These are phyloP conservation scores for Podila epicladia DNA, from an alignment of 192 early-diverging fungal species.

Conservation along the genomic window DNA sequence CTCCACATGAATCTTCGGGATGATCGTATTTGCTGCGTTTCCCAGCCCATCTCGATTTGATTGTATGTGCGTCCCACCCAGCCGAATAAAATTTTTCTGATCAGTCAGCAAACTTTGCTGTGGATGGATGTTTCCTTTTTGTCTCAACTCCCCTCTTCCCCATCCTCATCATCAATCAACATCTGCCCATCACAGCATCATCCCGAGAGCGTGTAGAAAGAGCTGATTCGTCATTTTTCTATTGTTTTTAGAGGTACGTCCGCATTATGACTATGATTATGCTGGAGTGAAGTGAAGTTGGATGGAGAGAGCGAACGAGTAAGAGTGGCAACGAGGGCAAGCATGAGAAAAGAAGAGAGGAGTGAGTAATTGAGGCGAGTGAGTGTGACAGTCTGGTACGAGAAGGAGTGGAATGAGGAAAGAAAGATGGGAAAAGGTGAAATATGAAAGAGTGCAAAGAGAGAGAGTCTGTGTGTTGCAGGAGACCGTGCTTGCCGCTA, in stretches of 20 bases:
- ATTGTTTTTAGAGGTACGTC: background rate
- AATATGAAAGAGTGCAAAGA: background rate
- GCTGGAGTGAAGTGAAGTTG: background rate
- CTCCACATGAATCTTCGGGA: constrained; percentile 5
- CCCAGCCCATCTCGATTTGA: background rate
- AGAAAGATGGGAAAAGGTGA: background rate
- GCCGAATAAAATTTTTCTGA: constrained; percentile 11
- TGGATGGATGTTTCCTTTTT: constrained; percentile 33
- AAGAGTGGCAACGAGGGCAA: background rate
- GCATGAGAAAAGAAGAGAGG: background rate
- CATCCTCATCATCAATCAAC: background rate
- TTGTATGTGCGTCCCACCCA: constrained; percentile 4
- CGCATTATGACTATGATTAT: background rate
- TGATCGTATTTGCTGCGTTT: constrained; percentile 22
- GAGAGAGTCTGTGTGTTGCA: background rate
- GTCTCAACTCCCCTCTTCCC: background rate
- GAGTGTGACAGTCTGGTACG: background rate
- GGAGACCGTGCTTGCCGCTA: too few relatives aligned
- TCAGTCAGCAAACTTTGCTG: constrained; percentile 10
- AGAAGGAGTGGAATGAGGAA: background rate
- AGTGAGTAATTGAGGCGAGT: background rate
- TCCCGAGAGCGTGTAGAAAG: background rate
- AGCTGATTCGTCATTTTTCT: too few relatives aligned
- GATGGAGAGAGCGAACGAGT: background rate
- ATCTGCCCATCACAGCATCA: background rate